Conservation (phyloP, 108 stramenopile genomes). For the Chaetoceros tenuissimus region DNA sequence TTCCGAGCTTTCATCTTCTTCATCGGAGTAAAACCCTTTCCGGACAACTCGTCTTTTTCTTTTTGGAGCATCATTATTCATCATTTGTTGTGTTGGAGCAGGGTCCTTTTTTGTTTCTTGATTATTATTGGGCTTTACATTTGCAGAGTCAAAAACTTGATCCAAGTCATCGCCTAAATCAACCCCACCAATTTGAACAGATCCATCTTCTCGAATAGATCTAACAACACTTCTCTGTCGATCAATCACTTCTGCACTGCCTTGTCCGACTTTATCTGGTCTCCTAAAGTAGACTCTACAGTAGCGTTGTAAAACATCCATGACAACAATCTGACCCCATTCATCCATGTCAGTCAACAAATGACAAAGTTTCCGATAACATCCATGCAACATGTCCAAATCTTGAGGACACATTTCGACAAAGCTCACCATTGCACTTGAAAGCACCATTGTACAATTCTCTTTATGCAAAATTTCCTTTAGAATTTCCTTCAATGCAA, state of each 20-base stretch:
- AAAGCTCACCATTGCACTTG: slow-evolving; percentile 86
- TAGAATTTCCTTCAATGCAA: slow-evolving; percentile 49
- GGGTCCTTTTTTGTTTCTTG: neutral
- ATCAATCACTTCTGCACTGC: slow-evolving; percentile 77
- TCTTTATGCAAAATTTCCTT: slow-evolving; percentile 41
- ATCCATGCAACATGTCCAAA: slow-evolving; percentile 83
- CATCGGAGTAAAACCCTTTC: slow-evolving; percentile 95
- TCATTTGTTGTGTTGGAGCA: neutral
- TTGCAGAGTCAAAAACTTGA: neutral
- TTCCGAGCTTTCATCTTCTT: slow-evolving; percentile 88
- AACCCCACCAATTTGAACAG: neutral
- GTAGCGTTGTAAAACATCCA: slow-evolving; percentile 83
- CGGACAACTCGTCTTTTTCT: slow-evolving; percentile 78
- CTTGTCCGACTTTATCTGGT: slow-evolving; percentile 45
- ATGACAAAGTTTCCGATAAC: slow-evolving; percentile 94
- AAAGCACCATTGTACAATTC: slow-evolving; percentile 87
- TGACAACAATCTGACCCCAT: slow-evolving; percentile 92
- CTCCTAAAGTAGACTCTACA: slow-evolving; percentile 83
- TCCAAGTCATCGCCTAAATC: neutral
- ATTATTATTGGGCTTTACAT: neutral
- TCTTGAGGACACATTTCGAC: slow-evolving; percentile 87
- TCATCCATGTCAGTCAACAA: slow-evolving; percentile 98
- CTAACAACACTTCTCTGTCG: slow-evolving; percentile 59
- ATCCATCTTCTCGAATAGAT: slow-evolving; percentile 15
- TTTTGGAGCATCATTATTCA: slow-evolving; percentile 11